Evolutionary conservation across 441 rosid genomes (phyloP).

Genomic region (Capsella rubella): DNA sequence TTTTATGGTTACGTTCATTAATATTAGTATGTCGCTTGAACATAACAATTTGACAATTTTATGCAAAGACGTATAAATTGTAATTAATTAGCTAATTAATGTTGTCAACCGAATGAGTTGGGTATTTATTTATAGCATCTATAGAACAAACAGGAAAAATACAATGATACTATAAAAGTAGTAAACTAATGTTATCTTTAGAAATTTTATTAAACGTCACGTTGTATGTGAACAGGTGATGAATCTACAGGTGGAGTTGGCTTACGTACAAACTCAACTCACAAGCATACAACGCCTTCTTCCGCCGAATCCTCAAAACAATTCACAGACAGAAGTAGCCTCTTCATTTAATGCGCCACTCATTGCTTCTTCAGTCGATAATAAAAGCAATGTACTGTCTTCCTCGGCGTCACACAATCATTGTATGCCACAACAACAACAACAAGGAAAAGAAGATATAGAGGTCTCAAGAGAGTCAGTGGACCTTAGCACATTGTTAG

Average conservation of each 20-base stretch:
- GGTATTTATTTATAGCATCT: neutral
- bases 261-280: slow-evolving; percentile 59
- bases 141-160: neutral
- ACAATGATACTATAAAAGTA: too few relatives aligned
- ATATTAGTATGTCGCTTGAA: neutral
- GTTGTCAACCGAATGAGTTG: neutral
- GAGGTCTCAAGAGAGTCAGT: slow-evolving; percentile 18
- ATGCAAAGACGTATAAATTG: neutral
- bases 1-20: too few relatives aligned
- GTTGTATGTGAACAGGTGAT: slow-evolving; percentile 50
- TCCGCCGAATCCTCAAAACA: slow-evolving; percentile 34
- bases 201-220: neutral
- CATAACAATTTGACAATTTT: neutral
- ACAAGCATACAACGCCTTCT: slow-evolving; percentile 53
- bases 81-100: neutral
- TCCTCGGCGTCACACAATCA: slow-evolving; percentile 23
- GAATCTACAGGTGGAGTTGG: slow-evolving; percentile 74
- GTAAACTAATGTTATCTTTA: neutral
- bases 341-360: slow-evolving; percentile 25
- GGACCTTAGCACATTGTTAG: slow-evolving; percentile 28
- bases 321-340: slow-evolving; percentile 27
- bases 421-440: slow-evolving; percentile 13
- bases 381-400: slow-evolving; percentile 7
- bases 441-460: slow-evolving; percentile 13
- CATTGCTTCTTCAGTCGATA: slow-evolving; percentile 1